phyloP scores from a whole-genome alignment of 805 yeast species.

The Limtongia smithiae region DNA sequence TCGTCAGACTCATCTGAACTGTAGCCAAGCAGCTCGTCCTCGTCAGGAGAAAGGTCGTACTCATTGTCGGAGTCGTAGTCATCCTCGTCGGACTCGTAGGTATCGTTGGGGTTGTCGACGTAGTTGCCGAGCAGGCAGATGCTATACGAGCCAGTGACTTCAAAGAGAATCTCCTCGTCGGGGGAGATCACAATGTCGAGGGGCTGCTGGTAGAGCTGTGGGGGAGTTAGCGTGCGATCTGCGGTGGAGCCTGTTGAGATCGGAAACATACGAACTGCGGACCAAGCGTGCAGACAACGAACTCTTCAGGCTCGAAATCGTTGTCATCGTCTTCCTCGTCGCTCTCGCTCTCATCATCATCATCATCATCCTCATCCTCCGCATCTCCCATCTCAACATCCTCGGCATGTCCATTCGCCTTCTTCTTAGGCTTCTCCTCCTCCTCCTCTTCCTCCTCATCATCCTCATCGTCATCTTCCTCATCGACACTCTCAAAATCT shows the following conservation, averaged over 20 bases:
- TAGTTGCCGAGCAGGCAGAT: slow-evolving; percentile 92
- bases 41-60: slow-evolving; percentile 37
- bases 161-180: slow-evolving; percentile 90
- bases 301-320: slow-evolving; percentile 76
- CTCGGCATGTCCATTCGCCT: slow-evolving; percentile 33
- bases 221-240: too few species aligned
- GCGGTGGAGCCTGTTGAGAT: slow-evolving; percentile 22
- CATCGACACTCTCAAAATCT: slow-evolving; percentile 37
- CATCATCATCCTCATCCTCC: slow-evolving; percentile 45
- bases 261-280: slow-evolving; percentile 58
- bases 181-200: slow-evolving; percentile 86
- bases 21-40: slow-evolving; percentile 32
- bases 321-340: slow-evolving; percentile 50
- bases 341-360: slow-evolving; percentile 51
- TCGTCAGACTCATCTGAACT: slow-evolving; percentile 38
- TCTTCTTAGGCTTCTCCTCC: slow-evolving; percentile 34
- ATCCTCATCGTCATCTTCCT: slow-evolving; percentile 34
- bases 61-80: slow-evolving; percentile 37
- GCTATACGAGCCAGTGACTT: slow-evolving; percentile 93
- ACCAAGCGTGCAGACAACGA: slow-evolving; percentile 81
- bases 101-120: slow-evolving; percentile 92
- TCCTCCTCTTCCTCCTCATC: slow-evolving; percentile 39
- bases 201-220: slow-evolving; percentile 63
- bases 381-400: slow-evolving; percentile 36
- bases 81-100: slow-evolving; percentile 36